These are phyloP conservation scores for Eutrema yunnanense DNA, from an alignment of 345 rosid genomes.

Conservation along the genomic window DNA sequence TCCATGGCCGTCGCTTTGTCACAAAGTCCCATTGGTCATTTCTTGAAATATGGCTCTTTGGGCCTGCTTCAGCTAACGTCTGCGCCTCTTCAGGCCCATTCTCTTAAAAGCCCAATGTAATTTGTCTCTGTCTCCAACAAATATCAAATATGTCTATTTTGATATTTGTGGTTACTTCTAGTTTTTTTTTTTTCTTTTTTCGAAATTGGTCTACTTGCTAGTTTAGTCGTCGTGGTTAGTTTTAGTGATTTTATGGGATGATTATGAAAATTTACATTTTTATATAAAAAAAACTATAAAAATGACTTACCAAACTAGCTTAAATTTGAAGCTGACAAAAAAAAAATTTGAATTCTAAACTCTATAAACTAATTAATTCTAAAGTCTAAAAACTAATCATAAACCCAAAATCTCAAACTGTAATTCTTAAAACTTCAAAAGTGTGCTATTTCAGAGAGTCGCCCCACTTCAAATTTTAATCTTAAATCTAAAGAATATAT, in stretches of 20 bases:
- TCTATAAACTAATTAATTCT: not conserved
- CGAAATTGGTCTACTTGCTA: not conserved
- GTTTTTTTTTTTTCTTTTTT: not conserved
- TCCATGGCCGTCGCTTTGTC: constrained; percentile 40
- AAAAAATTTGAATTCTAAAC: too few relatives aligned
- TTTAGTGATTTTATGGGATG: not conserved
- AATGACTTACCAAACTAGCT: not conserved
- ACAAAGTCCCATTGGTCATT: not conserved
- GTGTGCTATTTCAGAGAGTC: not conserved
- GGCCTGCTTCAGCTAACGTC: not conserved
- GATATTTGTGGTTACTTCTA: too few relatives aligned
- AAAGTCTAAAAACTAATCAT: too few relatives aligned
- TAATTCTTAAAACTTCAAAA: not conserved
- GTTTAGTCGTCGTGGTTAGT: not conserved
- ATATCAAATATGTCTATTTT: too few relatives aligned
- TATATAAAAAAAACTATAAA: not conserved
- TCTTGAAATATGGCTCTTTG: constrained; percentile 1
- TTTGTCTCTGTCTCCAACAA: not conserved
- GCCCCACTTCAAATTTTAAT: not conserved
- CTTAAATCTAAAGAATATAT: not conserved
- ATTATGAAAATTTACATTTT: not conserved
- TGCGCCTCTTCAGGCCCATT: not conserved
- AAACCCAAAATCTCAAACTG: not conserved
- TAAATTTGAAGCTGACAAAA: too few relatives aligned
- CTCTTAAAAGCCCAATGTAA: not conserved